Evolutionary conservation across 352 stramenopile species (phyloP), one percentile per base, ranked within the genome.

Genomic region (Aphanomyces euteiches): DNA sequence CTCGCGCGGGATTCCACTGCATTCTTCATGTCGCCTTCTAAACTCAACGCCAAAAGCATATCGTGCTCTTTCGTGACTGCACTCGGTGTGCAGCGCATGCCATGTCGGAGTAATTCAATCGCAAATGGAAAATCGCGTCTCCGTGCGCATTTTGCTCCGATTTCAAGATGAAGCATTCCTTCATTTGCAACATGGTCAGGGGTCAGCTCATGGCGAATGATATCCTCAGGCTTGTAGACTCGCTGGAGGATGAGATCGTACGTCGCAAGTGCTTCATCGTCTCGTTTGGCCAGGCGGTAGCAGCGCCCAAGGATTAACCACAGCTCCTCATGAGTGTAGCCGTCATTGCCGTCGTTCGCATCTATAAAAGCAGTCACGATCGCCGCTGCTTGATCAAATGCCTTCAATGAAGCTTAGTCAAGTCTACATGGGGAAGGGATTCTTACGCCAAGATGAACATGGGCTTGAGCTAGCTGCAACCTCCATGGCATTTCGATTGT

Each of bases 381-480:
- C 38, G 53, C 45, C 17, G 64, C 64, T 4, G 64, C 64, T 8
- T 61, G 45, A 6, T 43, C n/a, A 37, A 59, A 61, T 7, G 39
- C 54, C 54, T 61, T 12, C 8, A 40, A 40, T 1, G 54, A 40
- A 28, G 17, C 7, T 7, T 12, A 37, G 7, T 37, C 19, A 17
- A 36, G 7, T 58, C 7, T 12, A 36, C 1, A 17, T 2, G 17
- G 36, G 7, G 8, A 28, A 8, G 43, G 39, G 6, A 7, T 13
- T 40, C 54, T 28, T 61, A 61, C 64, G 19, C 45, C 47, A 43
- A 70, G 6, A 47, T 70, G 64, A 34, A 63, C 59, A 53, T 70
- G 40, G 0, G 64, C 12, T 41, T 70, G 64, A 15, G 13, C 48
- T 54, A 54, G 64, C 64, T 50, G 40, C 39, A 63, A 10, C 54